Percentiles rank a stretch among this genome's conserved stretches.
These are phyloP conservation scores for Vitellaria paradoxa DNA, from an alignment of 179 eudicot species.

Conservation along the genomic window DNA sequence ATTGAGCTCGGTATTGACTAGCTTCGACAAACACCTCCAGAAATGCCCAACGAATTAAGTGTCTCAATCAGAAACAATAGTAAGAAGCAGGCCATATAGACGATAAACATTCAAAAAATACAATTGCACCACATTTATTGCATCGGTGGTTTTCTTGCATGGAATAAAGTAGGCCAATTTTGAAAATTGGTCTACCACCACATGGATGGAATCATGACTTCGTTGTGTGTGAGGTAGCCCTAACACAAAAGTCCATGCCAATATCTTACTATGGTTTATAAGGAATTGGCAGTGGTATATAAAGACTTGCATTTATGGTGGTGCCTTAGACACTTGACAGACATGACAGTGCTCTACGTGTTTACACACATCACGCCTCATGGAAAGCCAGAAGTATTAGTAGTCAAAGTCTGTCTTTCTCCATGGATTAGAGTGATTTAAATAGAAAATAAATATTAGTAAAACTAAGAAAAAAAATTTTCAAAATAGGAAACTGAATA, in stretches of 20 bases:
- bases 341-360: background rate
- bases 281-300: conserved; percentile 10
- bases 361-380: background rate
- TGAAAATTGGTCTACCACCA: conserved; percentile 13
- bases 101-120: conserved; percentile 2
- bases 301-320: background rate
- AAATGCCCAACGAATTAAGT: background rate
- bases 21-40: conserved; percentile 2
- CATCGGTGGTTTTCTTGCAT: conserved; percentile 10
- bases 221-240: conserved; percentile 8
- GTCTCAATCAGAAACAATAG: conserved; percentile 10
- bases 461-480: too few relatives aligned
- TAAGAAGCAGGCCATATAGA: background rate
- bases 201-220: conserved; percentile 7
- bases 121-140: background rate
- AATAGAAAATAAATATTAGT: too few relatives aligned
- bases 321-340: background rate
- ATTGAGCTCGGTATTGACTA: background rate
- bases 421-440: too few relatives aligned
- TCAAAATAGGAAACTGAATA: too few relatives aligned
- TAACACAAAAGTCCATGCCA: conserved; percentile 20
- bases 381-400: background rate
- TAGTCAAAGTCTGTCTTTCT: too few relatives aligned
- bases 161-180: conserved; percentile 23
- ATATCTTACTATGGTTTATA: conserved; percentile 7